These are phyloP conservation scores for Zopfochytrium polystomum DNA, from an alignment of 371 early-diverging fungal species.

Conservation along the genomic window DNA sequence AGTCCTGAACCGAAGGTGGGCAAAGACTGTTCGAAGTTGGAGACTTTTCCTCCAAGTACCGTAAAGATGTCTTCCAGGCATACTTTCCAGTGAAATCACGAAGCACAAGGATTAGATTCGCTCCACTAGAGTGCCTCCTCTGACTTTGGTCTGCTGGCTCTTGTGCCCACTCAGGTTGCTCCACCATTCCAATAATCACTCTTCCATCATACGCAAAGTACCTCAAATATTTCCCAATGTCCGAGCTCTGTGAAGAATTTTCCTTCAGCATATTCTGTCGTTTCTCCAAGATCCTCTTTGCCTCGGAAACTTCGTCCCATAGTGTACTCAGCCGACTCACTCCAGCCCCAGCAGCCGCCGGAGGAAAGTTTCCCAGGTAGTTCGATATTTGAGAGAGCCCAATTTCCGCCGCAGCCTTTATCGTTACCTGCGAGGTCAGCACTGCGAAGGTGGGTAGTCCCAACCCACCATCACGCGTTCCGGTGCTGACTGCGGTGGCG, in stretches of 20 bases:
- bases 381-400: slow-evolving; percentile 68
- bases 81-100: slow-evolving; percentile 72
- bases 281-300: slow-evolving; percentile 28
- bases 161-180: slow-evolving; percentile 43
- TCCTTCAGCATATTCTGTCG: slow-evolving; percentile 21
- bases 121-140: too few relatives aligned
- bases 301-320: slow-evolving; percentile 51
- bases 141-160: neutral
- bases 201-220: slow-evolving; percentile 67
- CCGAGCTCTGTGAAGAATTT: slow-evolving; percentile 1
- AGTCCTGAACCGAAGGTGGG: too few relatives aligned
- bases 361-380: slow-evolving; percentile 66
- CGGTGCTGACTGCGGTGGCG: slow-evolving; percentile 15
- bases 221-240: slow-evolving; percentile 43
- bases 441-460: slow-evolving; percentile 49
- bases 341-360: slow-evolving; percentile 55
- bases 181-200: slow-evolving; percentile 60
- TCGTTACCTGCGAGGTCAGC: slow-evolving; percentile 46
- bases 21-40: too few relatives aligned
- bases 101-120: slow-evolving; percentile 48
- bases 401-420: slow-evolving; percentile 73
- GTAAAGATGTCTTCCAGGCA: slow-evolving; percentile 60
- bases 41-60: slow-evolving; percentile 52
- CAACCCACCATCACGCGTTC: slow-evolving; percentile 32
- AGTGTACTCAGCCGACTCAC: slow-evolving; percentile 55